A percentile compares a stretch with the other conserved stretches of the same genome.
These are phyloP conservation scores for Nyssa sinensis DNA, from an alignment of 148 eudicot species.

Conservation along the genomic window DNA sequence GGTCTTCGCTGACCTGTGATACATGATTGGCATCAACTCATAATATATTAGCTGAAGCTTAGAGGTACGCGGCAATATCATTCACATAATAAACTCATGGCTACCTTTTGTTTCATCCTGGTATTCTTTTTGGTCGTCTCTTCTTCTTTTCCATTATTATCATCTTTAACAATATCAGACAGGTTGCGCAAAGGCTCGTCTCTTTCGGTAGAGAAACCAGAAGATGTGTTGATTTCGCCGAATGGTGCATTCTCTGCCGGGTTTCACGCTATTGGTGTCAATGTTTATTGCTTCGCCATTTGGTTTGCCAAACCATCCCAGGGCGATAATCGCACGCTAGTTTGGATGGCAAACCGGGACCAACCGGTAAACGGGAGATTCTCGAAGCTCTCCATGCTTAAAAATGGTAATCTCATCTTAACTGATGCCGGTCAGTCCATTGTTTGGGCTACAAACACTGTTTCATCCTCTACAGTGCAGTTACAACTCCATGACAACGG, in stretches of 20 bases:
- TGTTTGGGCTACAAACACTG: slow-evolving; percentile 27
- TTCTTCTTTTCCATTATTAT: neutral
- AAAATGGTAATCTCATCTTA: slow-evolving; percentile 30
- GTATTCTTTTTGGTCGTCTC: too few relatives aligned
- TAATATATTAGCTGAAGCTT: too few relatives aligned
- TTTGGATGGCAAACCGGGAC: slow-evolving; percentile 42
- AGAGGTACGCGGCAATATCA: too few relatives aligned
- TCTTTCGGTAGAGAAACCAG: slow-evolving; percentile 24
- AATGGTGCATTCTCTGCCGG: slow-evolving; percentile 43
- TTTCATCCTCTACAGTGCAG: neutral
- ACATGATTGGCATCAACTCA: too few relatives aligned
- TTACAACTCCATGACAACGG: slow-evolving; percentile 4
- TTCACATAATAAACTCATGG: too few relatives aligned
- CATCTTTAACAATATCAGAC: neutral
- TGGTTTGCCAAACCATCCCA: slow-evolving; percentile 33
- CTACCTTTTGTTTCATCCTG: neutral
- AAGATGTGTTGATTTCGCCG: slow-evolving; percentile 28
- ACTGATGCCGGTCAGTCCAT: slow-evolving; percentile 36
- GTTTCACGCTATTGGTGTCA: slow-evolving; percentile 24
- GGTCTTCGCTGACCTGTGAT: too few relatives aligned
- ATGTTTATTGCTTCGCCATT: slow-evolving; percentile 35
- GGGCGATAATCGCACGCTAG: slow-evolving; percentile 16
- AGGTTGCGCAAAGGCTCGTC: neutral
- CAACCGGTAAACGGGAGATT: slow-evolving; percentile 32
- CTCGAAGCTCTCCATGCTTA: slow-evolving; percentile 27